phyloP scores from a whole-genome alignment of 139 green algal genomes.

The Volvox reticuliferus region DNA sequence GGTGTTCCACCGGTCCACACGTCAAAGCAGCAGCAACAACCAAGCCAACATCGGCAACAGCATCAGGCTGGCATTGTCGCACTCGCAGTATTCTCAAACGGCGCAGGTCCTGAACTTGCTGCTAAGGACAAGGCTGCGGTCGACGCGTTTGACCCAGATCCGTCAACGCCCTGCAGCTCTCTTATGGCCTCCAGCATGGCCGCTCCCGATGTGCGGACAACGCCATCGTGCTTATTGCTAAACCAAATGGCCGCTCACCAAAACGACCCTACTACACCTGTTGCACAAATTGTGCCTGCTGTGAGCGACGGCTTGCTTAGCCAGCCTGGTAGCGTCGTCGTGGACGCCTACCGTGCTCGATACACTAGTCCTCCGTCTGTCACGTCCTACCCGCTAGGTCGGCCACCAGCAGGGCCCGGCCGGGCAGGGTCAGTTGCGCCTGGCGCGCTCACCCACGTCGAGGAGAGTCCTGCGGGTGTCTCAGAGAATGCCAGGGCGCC shows the following conservation, averaged over 20 bases:
- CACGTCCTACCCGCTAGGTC: conserved; percentile 18
- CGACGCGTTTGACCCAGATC: neutral
- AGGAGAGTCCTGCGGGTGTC: neutral
- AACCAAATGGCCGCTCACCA: neutral
- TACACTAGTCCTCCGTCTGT: conserved; percentile 29
- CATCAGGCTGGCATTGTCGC: neutral
- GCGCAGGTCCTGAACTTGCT: neutral
- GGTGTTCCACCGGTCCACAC: neutral
- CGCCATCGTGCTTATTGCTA: neutral
- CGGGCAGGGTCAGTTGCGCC: neutral
- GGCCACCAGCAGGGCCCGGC: neutral
- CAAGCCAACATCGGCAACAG: neutral
- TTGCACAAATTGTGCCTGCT: neutral
- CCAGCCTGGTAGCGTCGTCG: neutral
- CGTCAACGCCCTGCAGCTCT: conserved; percentile 3
- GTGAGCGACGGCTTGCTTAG: neutral
- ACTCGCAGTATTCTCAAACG: neutral
- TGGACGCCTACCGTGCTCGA: neutral
- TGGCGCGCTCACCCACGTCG: neutral
- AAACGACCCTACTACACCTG: conserved; percentile 1
- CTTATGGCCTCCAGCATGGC: neutral
- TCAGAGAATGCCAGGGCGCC: neutral
- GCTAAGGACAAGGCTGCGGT: neutral
- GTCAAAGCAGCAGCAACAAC: conserved; percentile 7
- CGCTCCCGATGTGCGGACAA: neutral